Evolutionary conservation across 768 basidiomycete genomes (phyloP), one percentile per base, ranked within the genome.

Genomic region (Coprinopsis marcescibilis): DNA sequence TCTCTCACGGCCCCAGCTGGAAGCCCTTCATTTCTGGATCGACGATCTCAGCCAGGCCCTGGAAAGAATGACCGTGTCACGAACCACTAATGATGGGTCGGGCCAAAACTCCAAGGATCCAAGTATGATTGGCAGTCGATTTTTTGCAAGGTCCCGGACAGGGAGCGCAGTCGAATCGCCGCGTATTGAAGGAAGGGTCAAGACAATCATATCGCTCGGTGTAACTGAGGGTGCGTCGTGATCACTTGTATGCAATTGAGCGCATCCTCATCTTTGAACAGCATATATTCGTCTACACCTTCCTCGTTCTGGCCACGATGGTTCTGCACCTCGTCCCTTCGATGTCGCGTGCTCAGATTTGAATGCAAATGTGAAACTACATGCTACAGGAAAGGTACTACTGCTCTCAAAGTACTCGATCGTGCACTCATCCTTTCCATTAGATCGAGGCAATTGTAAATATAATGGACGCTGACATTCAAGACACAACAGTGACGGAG

Each of bases 21-120:
- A 97, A 58, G 77, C 78, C 11, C 61, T 98, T 14, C 92, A 97
- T 61, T 85, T 83, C 57, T 89, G 86, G 73, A 83, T 82, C 5
- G 96, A 99, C 58, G 93, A 97, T 58, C 60, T 83, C 21, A 67
- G 81, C n/a, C 89, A 87, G 56, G 73, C 85, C 42, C 55, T 84
- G 3, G 85, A 86, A 43, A 71, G 66, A 13, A 63, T 69, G 54
- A 38, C 29, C n/a, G 17, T 37, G 1, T 23, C 41, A 4, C 3
- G 38, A 17, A 48, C 39, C 15, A 8, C 38, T 30, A 19, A 35
- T 11, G 60, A 49, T 29, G 53, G 53, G 14, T 61, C 69, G 48
- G 61, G 57, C 19, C 52, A 58, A 42, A 66, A 66, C 47, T 79
- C 76, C 51, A 68, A 68, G 44, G 78, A 83, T 59, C 60, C 81